Evolutionary conservation across 208 protist species (phyloP).

Genomic region (Phytomonas sp.): DNA sequence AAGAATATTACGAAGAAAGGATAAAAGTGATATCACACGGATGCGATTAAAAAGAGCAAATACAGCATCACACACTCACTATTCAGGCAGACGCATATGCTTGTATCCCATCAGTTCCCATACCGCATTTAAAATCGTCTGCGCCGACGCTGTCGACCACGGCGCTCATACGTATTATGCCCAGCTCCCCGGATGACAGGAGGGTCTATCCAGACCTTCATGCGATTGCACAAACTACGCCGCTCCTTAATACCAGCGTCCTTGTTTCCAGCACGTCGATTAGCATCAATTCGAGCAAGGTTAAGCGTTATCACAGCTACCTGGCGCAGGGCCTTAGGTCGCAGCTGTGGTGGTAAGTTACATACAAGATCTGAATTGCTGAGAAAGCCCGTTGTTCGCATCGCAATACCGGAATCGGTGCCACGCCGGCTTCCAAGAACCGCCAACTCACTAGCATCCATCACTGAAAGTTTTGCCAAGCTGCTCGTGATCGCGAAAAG

Average conservation of each 20-base stretch:
- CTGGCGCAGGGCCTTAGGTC: slow-evolving; percentile 75
- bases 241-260: slow-evolving; percentile 64
- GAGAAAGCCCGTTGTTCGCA: slow-evolving; percentile 82
- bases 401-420: slow-evolving; percentile 47
- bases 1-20: slow-evolving; percentile 1
- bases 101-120: neutral
- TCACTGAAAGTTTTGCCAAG: slow-evolving; percentile 53
- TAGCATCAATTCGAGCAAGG: slow-evolving; percentile 79
- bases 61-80: neutral
- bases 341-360: slow-evolving; percentile 73
- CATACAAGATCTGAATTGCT: slow-evolving; percentile 78
- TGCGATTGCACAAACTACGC: slow-evolving; percentile 41
- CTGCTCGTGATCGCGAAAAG: slow-evolving; percentile 83
- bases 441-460: slow-evolving; percentile 62
- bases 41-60: slow-evolving; percentile 1
- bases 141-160: slow-evolving; percentile 53
- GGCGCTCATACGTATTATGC: slow-evolving; percentile 81
- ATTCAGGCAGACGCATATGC: neutral
- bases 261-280: slow-evolving; percentile 56
- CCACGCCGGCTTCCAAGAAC: slow-evolving; percentile 63
- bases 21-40: neutral
- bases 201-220: slow-evolving; percentile 73
- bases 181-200: slow-evolving; percentile 72
- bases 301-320: slow-evolving; percentile 46
- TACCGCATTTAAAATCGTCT: neutral